Evolutionary conservation across 805 yeast genomes (phyloP), one percentile per base, ranked within the genome.

Genomic region (Teunomyces panamensis): DNA sequence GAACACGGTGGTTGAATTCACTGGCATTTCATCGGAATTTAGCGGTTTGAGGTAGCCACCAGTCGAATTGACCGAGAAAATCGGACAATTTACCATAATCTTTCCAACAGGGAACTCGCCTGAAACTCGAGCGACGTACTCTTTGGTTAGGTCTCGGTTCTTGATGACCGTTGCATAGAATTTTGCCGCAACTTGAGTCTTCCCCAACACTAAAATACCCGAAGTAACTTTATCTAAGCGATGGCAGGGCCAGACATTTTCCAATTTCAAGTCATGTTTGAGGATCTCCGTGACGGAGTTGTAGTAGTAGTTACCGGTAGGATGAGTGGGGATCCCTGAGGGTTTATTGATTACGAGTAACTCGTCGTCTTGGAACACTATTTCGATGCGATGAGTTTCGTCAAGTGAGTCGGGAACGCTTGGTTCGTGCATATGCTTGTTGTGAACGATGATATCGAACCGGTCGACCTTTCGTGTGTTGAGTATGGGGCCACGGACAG

Each of bases 261-360:
- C 49, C 1, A 61, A 17, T 1, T 44, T 36, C 14, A 63, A 48
- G 8, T 71, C 74, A 30, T 57, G 52, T 43, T 69, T 63, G 30
- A 78, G 37, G 2, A 77, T 68, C 55, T 75, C 79, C 8, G 70
- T 64, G 16, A 79, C 51, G 1, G 77, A 62, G 57, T 79, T 79
- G 52, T 67, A 65, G 30, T 59, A 50, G 53, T 72, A 77, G 34
- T 64, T 71, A 6, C 77, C 74, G 0, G 77, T 67, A 0, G 84
- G 81, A 53, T 79, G 84, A 0, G 80, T 77, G 1, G 84, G 82
- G 2, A 78, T 61, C 0, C 84, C 84, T 0, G 72, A 62, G 0
- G 83, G 83, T 50, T 79, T 79, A 52, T 75, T 64, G 2, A 78
- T 71, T 24, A 79, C 81, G 11, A 78, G 24, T 0, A 73, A 28